Conservation (phyloP, 2,329 filamentous ascomycete genomes). For the Sphaerulina populicola region DNA sequence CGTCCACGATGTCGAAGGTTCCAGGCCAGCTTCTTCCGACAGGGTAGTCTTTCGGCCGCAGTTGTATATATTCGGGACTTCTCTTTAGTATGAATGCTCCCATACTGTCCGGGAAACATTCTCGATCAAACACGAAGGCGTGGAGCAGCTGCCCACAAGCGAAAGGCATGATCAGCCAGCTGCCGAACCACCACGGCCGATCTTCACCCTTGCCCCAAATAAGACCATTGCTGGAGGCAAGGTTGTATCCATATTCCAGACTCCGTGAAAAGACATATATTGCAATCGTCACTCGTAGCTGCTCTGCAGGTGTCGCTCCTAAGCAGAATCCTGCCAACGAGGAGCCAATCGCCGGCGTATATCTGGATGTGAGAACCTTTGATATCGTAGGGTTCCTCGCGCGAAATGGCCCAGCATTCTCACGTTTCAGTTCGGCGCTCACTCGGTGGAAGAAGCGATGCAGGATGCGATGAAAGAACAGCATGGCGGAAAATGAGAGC, state of each 20-base stretch:
- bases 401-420: slow-evolving; percentile 70
- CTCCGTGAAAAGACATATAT: slow-evolving; percentile 76
- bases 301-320: slow-evolving; percentile 62
- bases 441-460: slow-evolving; percentile 82
- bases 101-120: slow-evolving; percentile 49
- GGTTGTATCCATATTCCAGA: slow-evolving; percentile 79
- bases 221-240: slow-evolving; percentile 61
- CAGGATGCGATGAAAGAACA: slow-evolving; percentile 80
- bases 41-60: slow-evolving; percentile 61
- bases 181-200: slow-evolving; percentile 58
- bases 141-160: slow-evolving; percentile 44
- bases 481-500: slow-evolving; percentile 71
- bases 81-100: slow-evolving; percentile 59
- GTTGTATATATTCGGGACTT: slow-evolving; percentile 71
- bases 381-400: slow-evolving; percentile 71
- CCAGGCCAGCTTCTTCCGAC: slow-evolving; percentile 66
- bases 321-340: slow-evolving; percentile 77
- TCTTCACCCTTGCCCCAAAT: slow-evolving; percentile 39
- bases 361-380: slow-evolving; percentile 66
- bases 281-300: slow-evolving; percentile 67
- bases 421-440: slow-evolving; percentile 66
- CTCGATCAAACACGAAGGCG: slow-evolving; percentile 45
- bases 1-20: slow-evolving; percentile 68
- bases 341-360: slow-evolving; percentile 83
- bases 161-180: slow-evolving; percentile 46